Conservation (phyloP, 257 asterid genomes). For the Capsicum pubescens region DNA sequence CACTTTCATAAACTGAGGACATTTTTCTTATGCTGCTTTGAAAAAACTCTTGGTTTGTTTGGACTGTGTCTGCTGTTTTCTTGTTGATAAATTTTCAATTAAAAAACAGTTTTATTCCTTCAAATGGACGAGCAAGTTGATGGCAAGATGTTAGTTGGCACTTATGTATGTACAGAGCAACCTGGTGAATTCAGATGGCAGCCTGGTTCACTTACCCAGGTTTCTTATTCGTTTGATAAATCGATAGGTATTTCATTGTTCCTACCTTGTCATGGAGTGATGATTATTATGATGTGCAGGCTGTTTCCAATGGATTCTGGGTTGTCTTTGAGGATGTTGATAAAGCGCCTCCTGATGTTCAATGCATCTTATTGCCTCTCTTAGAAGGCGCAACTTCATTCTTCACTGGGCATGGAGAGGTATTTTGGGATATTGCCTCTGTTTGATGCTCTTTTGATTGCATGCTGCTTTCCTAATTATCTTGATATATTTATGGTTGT, state of each 20-base stretch:
- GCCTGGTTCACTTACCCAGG: constrained; percentile 98
- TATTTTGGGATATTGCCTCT: constrained; percentile 35
- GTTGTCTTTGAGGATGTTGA: constrained; percentile 92
- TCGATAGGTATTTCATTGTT: constrained; percentile 28
- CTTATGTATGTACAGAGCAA: constrained; percentile 83
- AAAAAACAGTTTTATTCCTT: constrained; percentile 62
- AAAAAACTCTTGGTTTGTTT: not conserved
- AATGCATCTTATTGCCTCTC: constrained; percentile 77
- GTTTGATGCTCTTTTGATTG: not conserved
- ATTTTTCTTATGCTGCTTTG: constrained; percentile 23
- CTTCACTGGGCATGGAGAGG: constrained; percentile 94
- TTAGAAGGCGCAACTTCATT: constrained; percentile 78
- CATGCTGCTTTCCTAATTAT: constrained; percentile 14
- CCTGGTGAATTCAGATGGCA: constrained; percentile 99
- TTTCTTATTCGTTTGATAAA: constrained; percentile 36
- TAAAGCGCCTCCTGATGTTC: constrained; percentile 89
- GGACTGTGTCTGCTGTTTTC: constrained; percentile 27
- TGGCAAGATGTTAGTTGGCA: constrained; percentile 90
- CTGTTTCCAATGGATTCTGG: constrained; percentile 88
- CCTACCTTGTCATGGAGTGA: constrained; percentile 35
- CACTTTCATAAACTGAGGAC: not conserved
- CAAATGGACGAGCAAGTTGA: constrained; percentile 99
- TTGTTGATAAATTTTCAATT: constrained; percentile 20
- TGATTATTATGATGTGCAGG: constrained; percentile 53
- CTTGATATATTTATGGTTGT: not conserved